Conservation (phyloP, 805 yeast species). For the Lipomyces yamanashiensis region DNA sequence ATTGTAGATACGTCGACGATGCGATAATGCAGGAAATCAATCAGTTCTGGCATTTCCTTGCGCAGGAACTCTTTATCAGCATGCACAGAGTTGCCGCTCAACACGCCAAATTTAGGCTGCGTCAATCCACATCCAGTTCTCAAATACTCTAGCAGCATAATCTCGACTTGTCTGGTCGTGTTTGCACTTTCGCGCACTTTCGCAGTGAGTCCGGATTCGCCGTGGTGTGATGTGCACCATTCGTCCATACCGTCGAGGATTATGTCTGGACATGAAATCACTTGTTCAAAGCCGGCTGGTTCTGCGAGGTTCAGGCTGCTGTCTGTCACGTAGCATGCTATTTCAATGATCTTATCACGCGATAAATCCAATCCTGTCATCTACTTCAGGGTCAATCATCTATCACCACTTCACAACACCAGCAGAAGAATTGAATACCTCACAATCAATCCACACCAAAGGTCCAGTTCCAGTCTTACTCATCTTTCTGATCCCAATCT, state of each 20-base stretch:
- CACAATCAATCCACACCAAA: constrained; percentile 93
- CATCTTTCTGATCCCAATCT: too few relatives aligned
- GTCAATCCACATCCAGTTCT: constrained; percentile 53
- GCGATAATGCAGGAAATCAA: constrained; percentile 67
- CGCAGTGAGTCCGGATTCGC: constrained; percentile 71
- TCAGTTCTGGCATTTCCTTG: constrained; percentile 74
- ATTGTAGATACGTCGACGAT: constrained; percentile 88
- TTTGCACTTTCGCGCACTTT: constrained; percentile 62
- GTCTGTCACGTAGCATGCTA: constrained; percentile 89
- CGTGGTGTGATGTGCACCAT: constrained; percentile 89
- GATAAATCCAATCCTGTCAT: constrained; percentile 93
- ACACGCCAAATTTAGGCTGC: constrained; percentile 60
- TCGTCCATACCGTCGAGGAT: constrained; percentile 75
- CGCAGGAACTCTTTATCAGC: constrained; percentile 86
- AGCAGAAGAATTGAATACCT: constrained; percentile 46
- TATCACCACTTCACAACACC: too few relatives aligned
- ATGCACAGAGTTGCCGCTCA: constrained; percentile 93
- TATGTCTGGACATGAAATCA: constrained; percentile 67
- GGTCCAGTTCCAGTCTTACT: constrained; percentile 12
- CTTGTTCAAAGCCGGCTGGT: constrained; percentile 75
- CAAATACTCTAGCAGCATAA: constrained; percentile 67
- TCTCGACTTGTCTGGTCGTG: constrained; percentile 64
- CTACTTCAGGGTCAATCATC: constrained; percentile 29
- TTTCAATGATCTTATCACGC: constrained; percentile 85
- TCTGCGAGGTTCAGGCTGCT: constrained; percentile 74